Evolutionary conservation across 2,329 filamentous ascomycete genomes (phyloP).

Genomic region (Talaromyces sp.): DNA sequence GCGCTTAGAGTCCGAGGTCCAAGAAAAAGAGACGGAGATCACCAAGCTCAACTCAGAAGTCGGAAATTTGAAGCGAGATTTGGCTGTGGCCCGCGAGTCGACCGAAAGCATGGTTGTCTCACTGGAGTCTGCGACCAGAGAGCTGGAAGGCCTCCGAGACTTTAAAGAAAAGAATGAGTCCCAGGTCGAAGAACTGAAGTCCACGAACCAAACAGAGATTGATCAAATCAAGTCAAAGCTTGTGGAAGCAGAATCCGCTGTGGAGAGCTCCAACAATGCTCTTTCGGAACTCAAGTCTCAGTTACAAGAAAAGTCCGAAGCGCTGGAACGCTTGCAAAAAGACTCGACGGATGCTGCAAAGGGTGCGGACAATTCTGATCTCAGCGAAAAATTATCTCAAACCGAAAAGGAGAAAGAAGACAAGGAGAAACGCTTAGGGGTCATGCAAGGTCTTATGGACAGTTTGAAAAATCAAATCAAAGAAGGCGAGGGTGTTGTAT

Average conservation of each 20-base stretch:
- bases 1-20: constrained; percentile 69
- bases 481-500: constrained; percentile 47
- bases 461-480: constrained; percentile 50
- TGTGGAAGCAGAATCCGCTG: constrained; percentile 24
- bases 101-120: constrained; percentile 60
- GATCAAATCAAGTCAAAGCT: constrained; percentile 38
- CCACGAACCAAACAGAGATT: constrained; percentile 36
- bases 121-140: constrained; percentile 62
- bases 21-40: constrained; percentile 66
- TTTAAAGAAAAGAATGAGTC: constrained; percentile 45
- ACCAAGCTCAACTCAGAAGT: constrained; percentile 66
- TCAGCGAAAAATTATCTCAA: constrained; percentile 27
- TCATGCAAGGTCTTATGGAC: constrained; percentile 52
- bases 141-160: constrained; percentile 54
- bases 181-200: constrained; percentile 42
- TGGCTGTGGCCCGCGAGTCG: constrained; percentile 67
- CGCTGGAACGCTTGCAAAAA: constrained; percentile 31
- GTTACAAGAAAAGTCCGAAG: constrained; percentile 36
- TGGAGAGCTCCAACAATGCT: constrained; percentile 24
- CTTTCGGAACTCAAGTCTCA: constrained; percentile 31
- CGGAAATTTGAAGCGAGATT: constrained; percentile 61
- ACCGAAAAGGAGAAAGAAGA: constrained; percentile 31
- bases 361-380: constrained; percentile 18
- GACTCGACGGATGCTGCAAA: constrained; percentile 20
- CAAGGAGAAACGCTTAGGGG: constrained; percentile 50